Conservation (phyloP, 768 basidiomycete species). For the Suillus paluster region DNA sequence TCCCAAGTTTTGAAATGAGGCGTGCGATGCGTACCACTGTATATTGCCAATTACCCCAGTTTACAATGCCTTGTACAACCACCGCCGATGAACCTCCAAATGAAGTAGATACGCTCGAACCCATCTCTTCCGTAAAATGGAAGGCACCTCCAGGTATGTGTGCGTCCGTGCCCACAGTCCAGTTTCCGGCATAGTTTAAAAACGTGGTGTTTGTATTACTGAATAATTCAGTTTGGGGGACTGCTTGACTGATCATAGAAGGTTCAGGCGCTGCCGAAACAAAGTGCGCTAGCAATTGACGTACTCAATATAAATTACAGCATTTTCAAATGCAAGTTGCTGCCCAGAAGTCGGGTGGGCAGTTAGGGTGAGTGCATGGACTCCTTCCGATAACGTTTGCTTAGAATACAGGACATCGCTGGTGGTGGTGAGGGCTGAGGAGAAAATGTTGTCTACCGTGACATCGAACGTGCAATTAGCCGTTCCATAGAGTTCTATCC, state of each 20-base stretch:
- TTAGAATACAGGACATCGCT: slow-evolving; percentile 10
- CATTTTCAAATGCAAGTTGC: slow-evolving; percentile 15
- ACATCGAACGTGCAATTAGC: slow-evolving; percentile 20
- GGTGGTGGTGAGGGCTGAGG: slow-evolving; percentile 1
- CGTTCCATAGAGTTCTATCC: slow-evolving; percentile 12
- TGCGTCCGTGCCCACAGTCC: slow-evolving; percentile 9
- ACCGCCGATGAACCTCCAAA: slow-evolving; percentile 15
- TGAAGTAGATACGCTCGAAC: slow-evolving; percentile 10
- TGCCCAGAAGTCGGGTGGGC: slow-evolving; percentile 13
- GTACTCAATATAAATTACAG: slow-evolving; percentile 5
- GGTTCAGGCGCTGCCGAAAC: neutral
- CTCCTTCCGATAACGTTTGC: slow-evolving; percentile 7
- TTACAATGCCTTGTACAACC: slow-evolving; percentile 18
- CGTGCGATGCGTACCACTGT: slow-evolving; percentile 22
- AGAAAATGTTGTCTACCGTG: slow-evolving; percentile 10
- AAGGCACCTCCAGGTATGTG: slow-evolving; percentile 12
- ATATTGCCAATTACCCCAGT: slow-evolving; percentile 30
- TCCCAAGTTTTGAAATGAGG: neutral
- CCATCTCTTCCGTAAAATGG: slow-evolving; percentile 10
- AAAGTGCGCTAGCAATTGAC: neutral
- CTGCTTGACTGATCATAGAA: slow-evolving; percentile 8
- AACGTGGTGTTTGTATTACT: slow-evolving; percentile 17
- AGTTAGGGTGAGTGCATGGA: slow-evolving; percentile 15
- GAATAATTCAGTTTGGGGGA: slow-evolving; percentile 1
- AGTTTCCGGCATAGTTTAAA: slow-evolving; percentile 19